Evolutionary conservation across 2,329 filamentous ascomycete species (phyloP).

Genomic region (Aspergillus tanneri): DNA sequence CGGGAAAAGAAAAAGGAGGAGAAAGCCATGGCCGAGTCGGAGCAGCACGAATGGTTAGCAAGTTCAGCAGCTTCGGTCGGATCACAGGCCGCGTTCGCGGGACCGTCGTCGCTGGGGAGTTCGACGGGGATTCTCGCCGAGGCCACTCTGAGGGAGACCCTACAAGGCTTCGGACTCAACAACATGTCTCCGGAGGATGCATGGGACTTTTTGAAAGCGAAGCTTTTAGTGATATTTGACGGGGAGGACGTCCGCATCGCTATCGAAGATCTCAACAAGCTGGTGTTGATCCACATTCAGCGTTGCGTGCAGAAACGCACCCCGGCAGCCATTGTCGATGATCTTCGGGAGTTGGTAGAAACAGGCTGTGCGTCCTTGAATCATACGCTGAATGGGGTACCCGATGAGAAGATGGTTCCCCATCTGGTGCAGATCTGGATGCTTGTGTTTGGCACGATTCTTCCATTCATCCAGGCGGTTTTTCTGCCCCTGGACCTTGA

Average conservation of each 20-base stretch:
- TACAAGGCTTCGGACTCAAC: conserved; percentile 60
- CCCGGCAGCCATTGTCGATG: conserved; percentile 61
- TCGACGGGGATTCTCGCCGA: conserved; percentile 34
- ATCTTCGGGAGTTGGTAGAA: conserved; percentile 60
- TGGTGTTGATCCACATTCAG: conserved; percentile 62
- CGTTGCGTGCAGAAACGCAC: conserved; percentile 61
- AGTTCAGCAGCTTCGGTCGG: conserved; percentile 25
- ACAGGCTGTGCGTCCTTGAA: conserved; percentile 85
- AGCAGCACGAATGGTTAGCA: conserved; percentile 36
- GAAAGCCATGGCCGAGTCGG: conserved; percentile 48
- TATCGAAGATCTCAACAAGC: conserved; percentile 64
- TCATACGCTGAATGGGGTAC: conserved; percentile 72
- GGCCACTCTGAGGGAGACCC: conserved; percentile 40
- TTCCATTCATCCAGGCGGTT: conserved; percentile 93
- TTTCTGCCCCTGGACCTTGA: conserved; percentile 92
- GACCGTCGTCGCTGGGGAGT: conserved; percentile 38
- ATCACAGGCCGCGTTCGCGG: conserved; percentile 33
- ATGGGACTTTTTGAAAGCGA: conserved; percentile 65
- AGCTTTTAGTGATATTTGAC: conserved; percentile 63
- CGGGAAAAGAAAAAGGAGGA: conserved; percentile 80
- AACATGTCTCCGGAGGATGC: conserved; percentile 68
- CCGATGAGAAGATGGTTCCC: conserved; percentile 86
- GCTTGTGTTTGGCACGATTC: conserved; percentile 81
- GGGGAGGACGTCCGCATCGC: conserved; percentile 64
- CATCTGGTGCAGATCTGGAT: conserved; percentile 92